Evolutionary conservation across 2,329 filamentous ascomycete species (phyloP).

Genomic region (Samsoniella hepiali): DNA sequence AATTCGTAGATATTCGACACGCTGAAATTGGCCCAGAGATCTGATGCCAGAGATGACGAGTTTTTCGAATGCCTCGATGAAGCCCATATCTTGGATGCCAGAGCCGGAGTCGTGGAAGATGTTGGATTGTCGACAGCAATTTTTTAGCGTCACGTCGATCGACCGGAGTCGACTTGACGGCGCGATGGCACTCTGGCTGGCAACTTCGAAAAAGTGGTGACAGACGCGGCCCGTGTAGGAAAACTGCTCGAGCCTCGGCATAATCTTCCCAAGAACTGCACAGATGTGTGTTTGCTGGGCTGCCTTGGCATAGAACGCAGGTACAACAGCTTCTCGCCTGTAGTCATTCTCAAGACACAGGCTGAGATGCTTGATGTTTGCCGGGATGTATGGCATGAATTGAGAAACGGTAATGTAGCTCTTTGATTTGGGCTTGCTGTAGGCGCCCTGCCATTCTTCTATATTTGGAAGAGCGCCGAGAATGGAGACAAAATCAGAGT

Average conservation of each 20-base stretch:
- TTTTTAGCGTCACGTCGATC: slow-evolving; percentile 70
- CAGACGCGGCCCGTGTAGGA: slow-evolving; percentile 72
- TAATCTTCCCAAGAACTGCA: slow-evolving; percentile 56
- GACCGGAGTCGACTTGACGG: slow-evolving; percentile 55
- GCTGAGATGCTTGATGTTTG: slow-evolving; percentile 59
- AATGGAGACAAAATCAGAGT: slow-evolving; percentile 61
- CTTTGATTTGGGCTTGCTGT: slow-evolving; percentile 71
- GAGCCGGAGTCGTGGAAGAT: slow-evolving; percentile 62
- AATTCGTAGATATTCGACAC: slow-evolving; percentile 64
- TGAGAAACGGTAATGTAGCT: slow-evolving; percentile 67
- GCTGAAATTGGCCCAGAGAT: slow-evolving; percentile 55
- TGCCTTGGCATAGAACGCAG: slow-evolving; percentile 60
- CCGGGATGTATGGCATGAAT: slow-evolving; percentile 57
- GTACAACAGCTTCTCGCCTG: slow-evolving; percentile 59
- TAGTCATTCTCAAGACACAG: slow-evolving; percentile 71
- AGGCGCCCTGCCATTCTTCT: slow-evolving; percentile 59
- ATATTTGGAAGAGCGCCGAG: slow-evolving; percentile 62
- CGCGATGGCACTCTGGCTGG: slow-evolving; percentile 48
- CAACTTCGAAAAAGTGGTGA: slow-evolving; percentile 62
- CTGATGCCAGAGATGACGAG: slow-evolving; percentile 63
- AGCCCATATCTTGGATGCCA: slow-evolving; percentile 68
- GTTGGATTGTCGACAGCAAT: slow-evolving; percentile 60
- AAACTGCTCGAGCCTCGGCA: slow-evolving; percentile 63
- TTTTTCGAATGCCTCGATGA: slow-evolving; percentile 68
- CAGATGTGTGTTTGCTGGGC: slow-evolving; percentile 62